phyloP scores from a whole-genome alignment of 192 early-diverging fungal genomes.

The Umbelopsis sp. region DNA sequence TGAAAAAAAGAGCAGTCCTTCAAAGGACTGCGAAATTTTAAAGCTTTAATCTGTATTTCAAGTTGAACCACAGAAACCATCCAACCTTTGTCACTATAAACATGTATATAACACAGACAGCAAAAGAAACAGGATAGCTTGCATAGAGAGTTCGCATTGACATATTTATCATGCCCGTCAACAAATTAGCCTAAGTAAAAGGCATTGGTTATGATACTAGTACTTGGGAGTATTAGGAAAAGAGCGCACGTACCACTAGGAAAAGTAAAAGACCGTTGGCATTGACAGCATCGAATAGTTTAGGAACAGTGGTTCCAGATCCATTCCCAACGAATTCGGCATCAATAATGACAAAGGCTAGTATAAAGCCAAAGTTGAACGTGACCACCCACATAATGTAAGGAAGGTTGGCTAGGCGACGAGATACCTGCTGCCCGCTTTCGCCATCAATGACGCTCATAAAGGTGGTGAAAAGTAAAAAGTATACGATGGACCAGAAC shows the following conservation, averaged over 20 bases:
- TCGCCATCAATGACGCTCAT: constrained; percentile 45
- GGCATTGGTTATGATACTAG: not conserved
- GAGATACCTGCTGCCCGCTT: constrained; percentile 62
- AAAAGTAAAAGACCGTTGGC: constrained; percentile 83
- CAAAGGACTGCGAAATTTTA: constrained; percentile 8
- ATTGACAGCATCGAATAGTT: constrained; percentile 72
- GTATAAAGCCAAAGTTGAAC: constrained; percentile 67
- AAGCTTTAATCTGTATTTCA: constrained; percentile 26
- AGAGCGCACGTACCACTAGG: constrained; percentile 60
- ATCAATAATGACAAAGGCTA: constrained; percentile 58
- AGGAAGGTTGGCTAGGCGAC: constrained; percentile 73
- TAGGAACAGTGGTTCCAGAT: constrained; percentile 57
- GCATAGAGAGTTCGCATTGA: constrained; percentile 75
- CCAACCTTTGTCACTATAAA: constrained; percentile 29
- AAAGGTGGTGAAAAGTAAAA: not conserved
- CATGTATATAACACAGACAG: constrained; percentile 60
- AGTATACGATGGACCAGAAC: not conserved
- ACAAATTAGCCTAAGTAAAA: constrained; percentile 72
- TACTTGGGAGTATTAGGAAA: not conserved
- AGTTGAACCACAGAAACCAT: constrained; percentile 28
- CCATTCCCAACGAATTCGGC: not conserved
- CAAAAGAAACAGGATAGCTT: constrained; percentile 40
- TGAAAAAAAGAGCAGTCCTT: constrained; percentile 4
- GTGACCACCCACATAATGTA: constrained; percentile 81
- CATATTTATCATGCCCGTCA: constrained; percentile 88